These are phyloP conservation scores for Neurospora sp. DNA, from an alignment of 495 filamentous ascomycete species.

Conservation along the genomic window DNA sequence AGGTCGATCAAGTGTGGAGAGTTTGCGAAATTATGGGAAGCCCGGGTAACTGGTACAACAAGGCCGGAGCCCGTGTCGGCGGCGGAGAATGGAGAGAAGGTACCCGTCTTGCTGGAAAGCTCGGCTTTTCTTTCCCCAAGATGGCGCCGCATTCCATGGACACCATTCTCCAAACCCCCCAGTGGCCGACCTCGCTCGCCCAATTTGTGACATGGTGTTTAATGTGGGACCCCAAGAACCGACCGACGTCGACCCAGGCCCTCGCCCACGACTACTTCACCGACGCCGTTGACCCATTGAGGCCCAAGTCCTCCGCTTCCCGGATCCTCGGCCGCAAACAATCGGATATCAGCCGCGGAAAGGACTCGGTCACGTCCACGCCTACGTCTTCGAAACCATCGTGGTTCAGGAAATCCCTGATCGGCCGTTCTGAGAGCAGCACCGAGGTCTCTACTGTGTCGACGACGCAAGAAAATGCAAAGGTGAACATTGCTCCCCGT, in stretches of 20 bases:
- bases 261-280: constrained; percentile 88
- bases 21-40: constrained; percentile 99
- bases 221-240: constrained; percentile 95
- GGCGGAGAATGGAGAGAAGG: constrained; percentile 98
- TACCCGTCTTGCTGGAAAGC: constrained; percentile 80
- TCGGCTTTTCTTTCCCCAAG: constrained; percentile 98
- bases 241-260: constrained; percentile 91
- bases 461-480: constrained; percentile 6
- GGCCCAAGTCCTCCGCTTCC: constrained; percentile 84
- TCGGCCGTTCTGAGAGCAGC: constrained; percentile 45
- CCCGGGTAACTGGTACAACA: constrained; percentile 95
- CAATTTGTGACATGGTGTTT: constrained; percentile 97
- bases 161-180: constrained; percentile 75
- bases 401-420: constrained; percentile 92
- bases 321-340: constrained; percentile 79
- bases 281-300: constrained; percentile 88
- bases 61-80: constrained; percentile 73
- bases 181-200: constrained; percentile 82
- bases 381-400: constrained; percentile 74
- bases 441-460: constrained; percentile 25
- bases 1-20: constrained; percentile 98
- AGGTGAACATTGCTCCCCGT: constrained; percentile 31
- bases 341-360: constrained; percentile 58
- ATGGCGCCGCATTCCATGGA: constrained; percentile 99
- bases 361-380: constrained; percentile 54